Evolutionary conservation across 176 grass and related monocot species (phyloP), one percentile per base, ranked within the genome.

Genomic region (Avena sativa): DNA sequence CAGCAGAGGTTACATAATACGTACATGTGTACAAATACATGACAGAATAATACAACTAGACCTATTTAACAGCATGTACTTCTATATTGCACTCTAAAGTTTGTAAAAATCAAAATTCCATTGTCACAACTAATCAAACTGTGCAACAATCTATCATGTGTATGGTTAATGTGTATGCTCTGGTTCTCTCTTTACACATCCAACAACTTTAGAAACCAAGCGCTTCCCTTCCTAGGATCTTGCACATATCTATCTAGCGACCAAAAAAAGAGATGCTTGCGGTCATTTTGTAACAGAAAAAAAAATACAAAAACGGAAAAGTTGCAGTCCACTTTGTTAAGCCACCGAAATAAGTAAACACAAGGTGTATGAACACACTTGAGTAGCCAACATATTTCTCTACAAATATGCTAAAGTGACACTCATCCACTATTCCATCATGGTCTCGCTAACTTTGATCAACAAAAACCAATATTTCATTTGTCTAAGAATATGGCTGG

Each of bases 391-490:
- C 23, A 63, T 36, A 17, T 67, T 67, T 67, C 64, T 34, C 64
- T 36, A 67, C 34, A 67, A 36, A 17, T 36, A 67, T 77, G 74
- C 50, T 1, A 77, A 77, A 77, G 74, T 20, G 50, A 32, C 48
- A 19, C 23, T 52, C 72, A 75, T 23, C 44, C 72, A 75, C 72
- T 17, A 28, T 44, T 17, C 12, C 1, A 63, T 64, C 78, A 48
- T 64, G 78, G 7, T 44, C 56, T 79, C 36, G 8, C 20, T 79
- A 79, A 62, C 20, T 46, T 76, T 55, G 26, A 76, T 76, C 74
- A 76, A 16, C 20, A 16, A 15, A 11, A 79, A 38, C 9, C 36
- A 61, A 9, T 61, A 62, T 79, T 79, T 46, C 11, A 60, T 79
- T 79, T 79, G 56, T 79, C 56, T 46, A 62, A 9, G 7, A 58